These are phyloP conservation scores for Phytophthora pini DNA, from an alignment of 352 stramenopile genomes.

Conservation along the genomic window DNA sequence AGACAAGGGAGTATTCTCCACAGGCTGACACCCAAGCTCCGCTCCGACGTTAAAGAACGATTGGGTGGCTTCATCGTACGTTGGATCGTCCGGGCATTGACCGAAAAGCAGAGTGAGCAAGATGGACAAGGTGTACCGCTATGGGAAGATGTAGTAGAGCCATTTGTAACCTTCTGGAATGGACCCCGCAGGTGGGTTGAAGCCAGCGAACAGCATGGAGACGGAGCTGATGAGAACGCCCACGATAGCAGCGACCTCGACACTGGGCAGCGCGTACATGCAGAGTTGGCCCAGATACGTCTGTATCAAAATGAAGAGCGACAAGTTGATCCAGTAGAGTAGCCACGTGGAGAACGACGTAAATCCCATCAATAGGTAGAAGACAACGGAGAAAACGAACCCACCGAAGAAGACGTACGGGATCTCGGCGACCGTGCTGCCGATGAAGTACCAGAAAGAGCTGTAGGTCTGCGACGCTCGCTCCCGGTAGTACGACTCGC, in stretches of 20 bases:
- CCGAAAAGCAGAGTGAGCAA: too few relatives aligned
- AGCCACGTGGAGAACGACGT: constrained; percentile 19
- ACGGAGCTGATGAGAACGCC: constrained; percentile 46
- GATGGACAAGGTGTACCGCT: too few relatives aligned
- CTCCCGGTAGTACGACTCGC: constrained; percentile 75
- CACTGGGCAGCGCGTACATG: constrained; percentile 12
- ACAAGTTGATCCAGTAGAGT: constrained; percentile 32
- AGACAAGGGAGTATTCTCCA: constrained; percentile 36
- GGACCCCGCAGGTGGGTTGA: constrained; percentile 43
- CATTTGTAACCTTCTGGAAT: constrained; percentile 38
- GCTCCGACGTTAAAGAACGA: background rate
- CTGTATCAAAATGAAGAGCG: constrained; percentile 21
- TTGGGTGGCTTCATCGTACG: constrained; percentile 14
- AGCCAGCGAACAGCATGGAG: constrained; percentile 64
- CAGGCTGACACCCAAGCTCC: constrained; percentile 32
- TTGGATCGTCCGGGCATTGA: constrained; percentile 30
- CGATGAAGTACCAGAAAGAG: constrained; percentile 61
- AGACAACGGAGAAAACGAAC: constrained; percentile 16
- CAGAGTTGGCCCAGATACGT: constrained; percentile 12
- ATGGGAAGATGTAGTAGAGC: constrained; percentile 22
- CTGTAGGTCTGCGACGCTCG: constrained; percentile 82
- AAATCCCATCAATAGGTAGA: constrained; percentile 41
- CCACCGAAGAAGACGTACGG: constrained; percentile 24
- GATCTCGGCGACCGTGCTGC: constrained; percentile 72
- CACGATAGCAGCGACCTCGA: constrained; percentile 30